Percentiles rank a stretch among this genome's conserved stretches.
Conservation (phyloP, 495 filamentous ascomycete genomes). For the Hyaloscypha bicolor region DNA sequence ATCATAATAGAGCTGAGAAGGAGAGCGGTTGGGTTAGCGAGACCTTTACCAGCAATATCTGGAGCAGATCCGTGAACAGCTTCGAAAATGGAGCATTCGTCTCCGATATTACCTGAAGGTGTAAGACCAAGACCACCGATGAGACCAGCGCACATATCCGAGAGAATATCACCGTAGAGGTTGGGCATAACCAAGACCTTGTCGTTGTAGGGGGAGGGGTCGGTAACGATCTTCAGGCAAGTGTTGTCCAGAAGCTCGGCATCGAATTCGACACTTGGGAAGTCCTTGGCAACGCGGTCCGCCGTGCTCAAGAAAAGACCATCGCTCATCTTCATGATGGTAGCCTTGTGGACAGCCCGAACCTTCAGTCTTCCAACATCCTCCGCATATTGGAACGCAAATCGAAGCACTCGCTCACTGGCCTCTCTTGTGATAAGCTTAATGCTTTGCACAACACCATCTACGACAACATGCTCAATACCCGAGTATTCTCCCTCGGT, state of each 20-base stretch:
- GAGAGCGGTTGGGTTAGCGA: slow-evolving; percentile 94
- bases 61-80: slow-evolving; percentile 98
- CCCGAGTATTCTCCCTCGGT: slow-evolving; percentile 99
- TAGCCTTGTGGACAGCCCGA: slow-evolving; percentile 97
- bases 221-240: slow-evolving; percentile 96
- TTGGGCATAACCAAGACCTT: slow-evolving; percentile 99
- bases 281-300: slow-evolving; percentile 84
- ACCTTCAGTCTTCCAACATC: slow-evolving; percentile 93
- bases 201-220: slow-evolving; percentile 94
- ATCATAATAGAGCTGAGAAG: slow-evolving; percentile 96
- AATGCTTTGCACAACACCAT: slow-evolving; percentile 98
- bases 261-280: slow-evolving; percentile 91
- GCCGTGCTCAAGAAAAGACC: slow-evolving; percentile 93
- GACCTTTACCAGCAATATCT: slow-evolving; percentile 93
- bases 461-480: slow-evolving; percentile 97
- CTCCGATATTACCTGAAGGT: slow-evolving; percentile 97
- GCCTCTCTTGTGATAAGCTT: slow-evolving; percentile 97
- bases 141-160: slow-evolving; percentile 98
- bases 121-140: slow-evolving; percentile 97
- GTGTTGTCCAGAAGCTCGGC: slow-evolving; percentile 98
- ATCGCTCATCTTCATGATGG: slow-evolving; percentile 99
- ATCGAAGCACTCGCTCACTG: slow-evolving; percentile 90
- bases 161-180: slow-evolving; percentile 98
- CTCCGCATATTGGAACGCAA: slow-evolving; percentile 96
- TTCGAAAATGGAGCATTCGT: slow-evolving; percentile 99